phyloP scores from a whole-genome alignment of 345 rosid species.

The Crucihimalaya himalaica region DNA sequence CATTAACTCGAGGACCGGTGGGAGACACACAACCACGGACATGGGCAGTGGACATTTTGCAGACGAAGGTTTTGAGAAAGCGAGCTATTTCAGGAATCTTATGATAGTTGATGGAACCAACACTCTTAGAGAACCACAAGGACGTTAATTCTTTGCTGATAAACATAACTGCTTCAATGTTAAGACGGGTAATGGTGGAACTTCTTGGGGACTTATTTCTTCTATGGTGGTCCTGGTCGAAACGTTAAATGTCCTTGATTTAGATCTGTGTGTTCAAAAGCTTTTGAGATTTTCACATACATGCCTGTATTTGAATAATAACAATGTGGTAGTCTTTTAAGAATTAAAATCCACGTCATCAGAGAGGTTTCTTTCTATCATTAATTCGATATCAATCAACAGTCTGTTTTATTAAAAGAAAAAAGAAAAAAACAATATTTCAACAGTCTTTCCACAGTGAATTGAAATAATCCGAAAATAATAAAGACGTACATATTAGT shows the following conservation, averaged over 20 bases:
- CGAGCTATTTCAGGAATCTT: conserved; percentile 59
- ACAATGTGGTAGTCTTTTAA: background rate
- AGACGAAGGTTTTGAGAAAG: conserved; percentile 52
- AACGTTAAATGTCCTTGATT: conserved; percentile 51
- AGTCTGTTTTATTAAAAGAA: background rate
- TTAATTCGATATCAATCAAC: background rate
- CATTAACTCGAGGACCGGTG: conserved; percentile 44
- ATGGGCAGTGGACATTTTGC: conserved; percentile 77
- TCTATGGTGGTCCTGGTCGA: conserved; percentile 67
- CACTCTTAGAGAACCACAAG: conserved; percentile 55
- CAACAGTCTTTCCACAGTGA: conserved; percentile 8
- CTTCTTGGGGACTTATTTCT: conserved; percentile 52
- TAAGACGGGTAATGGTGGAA: conserved; percentile 42
- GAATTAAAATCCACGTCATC: background rate
- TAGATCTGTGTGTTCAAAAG: conserved; percentile 9
- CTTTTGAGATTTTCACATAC: background rate
- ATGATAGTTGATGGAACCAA: conserved; percentile 55
- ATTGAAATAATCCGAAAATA: conserved; percentile 5
- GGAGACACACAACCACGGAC: conserved; percentile 59
- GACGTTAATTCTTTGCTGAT: conserved; percentile 42
- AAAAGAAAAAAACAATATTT: background rate
- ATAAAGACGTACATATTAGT: background rate
- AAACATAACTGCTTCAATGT: conserved; percentile 58
- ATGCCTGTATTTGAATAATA: conserved; percentile 20
- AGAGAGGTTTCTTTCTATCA: conserved; percentile 9